Evolutionary conservation across 495 filamentous ascomycete genomes (phyloP).

Genomic region (Lasiosphaeria hispida): DNA sequence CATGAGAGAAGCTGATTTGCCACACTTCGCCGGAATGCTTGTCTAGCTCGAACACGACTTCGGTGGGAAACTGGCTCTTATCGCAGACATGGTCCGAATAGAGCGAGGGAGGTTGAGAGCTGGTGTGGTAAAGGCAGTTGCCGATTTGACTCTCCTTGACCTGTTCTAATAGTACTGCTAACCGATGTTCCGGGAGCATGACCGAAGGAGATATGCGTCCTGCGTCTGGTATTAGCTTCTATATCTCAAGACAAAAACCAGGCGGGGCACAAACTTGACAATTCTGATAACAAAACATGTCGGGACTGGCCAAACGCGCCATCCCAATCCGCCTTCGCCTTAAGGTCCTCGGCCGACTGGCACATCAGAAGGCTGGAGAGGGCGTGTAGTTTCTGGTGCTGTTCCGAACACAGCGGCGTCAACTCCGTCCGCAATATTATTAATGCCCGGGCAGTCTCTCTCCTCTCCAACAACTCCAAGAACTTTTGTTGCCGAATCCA

Average conservation of each 20-base stretch:
- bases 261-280: conserved; percentile 66
- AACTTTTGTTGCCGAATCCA: conserved; percentile 91
- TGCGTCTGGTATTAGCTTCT: conserved; percentile 31
- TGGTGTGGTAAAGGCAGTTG: conserved; percentile 86
- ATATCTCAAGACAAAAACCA: neutral
- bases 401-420: conserved; percentile 80
- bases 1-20: conserved; percentile 85
- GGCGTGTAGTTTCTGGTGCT: conserved; percentile 65
- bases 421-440: conserved; percentile 82
- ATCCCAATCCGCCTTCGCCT: conserved; percentile 81
- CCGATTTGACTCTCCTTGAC: conserved; percentile 80
- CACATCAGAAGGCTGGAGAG: conserved; percentile 93
- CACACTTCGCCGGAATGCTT: conserved; percentile 85
- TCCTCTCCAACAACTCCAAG: conserved; percentile 79
- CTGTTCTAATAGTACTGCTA: conserved; percentile 79
- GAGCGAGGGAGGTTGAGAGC: conserved; percentile 71
- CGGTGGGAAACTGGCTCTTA: conserved; percentile 70
- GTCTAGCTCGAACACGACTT: conserved; percentile 62
- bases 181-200: conserved; percentile 93
- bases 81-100: conserved; percentile 89
- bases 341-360: conserved; percentile 71
- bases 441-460: conserved; percentile 70
- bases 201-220: conserved; percentile 93
- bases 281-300: conserved; percentile 67
- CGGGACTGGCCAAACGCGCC: conserved; percentile 78